A percentile compares a stretch with the other conserved stretches of the same genome.
Evolutionary conservation across 192 early-diverging fungal species (phyloP).

Genomic region (Umbelopsis isabellina): DNA sequence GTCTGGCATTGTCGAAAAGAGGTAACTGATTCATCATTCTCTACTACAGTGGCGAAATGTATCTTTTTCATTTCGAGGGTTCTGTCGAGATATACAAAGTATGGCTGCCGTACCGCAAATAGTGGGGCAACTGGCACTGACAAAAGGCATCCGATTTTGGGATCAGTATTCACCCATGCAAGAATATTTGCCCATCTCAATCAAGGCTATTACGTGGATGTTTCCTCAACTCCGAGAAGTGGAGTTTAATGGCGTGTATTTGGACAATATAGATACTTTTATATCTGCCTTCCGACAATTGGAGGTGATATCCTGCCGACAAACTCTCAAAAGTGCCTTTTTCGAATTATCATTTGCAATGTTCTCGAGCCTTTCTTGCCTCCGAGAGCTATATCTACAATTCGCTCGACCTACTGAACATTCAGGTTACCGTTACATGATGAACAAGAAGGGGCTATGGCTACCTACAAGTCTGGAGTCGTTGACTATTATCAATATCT

Average conservation of each 20-base stretch:
- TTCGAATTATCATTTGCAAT: background rate
- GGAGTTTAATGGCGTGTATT: background rate
- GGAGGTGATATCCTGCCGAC: conserved; percentile 6
- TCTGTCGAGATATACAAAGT: background rate
- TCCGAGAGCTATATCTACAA: conserved; percentile 1
- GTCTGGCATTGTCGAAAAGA: background rate
- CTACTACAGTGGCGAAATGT: background rate
- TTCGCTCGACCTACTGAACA: background rate
- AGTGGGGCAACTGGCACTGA: background rate
- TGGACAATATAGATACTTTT: background rate
- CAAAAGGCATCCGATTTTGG: background rate
- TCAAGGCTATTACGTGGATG: background rate
- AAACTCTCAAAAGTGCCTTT: background rate
- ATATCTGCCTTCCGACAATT: background rate
- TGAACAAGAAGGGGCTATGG: conserved; percentile 6
- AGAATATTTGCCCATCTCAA: background rate
- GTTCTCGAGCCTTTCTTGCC: background rate
- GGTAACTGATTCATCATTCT: background rate
- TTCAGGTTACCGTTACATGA: conserved; percentile 9
- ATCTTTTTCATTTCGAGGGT: background rate
- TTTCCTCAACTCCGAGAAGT: conserved; percentile 3
- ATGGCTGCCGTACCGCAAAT: background rate
- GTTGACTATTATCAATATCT: conserved; percentile 2
- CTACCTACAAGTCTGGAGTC: background rate
- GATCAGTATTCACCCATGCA: background rate